Evolutionary conservation across 2,329 filamentous ascomycete genomes (phyloP).

Genomic region (Colletotrichum musicola): DNA sequence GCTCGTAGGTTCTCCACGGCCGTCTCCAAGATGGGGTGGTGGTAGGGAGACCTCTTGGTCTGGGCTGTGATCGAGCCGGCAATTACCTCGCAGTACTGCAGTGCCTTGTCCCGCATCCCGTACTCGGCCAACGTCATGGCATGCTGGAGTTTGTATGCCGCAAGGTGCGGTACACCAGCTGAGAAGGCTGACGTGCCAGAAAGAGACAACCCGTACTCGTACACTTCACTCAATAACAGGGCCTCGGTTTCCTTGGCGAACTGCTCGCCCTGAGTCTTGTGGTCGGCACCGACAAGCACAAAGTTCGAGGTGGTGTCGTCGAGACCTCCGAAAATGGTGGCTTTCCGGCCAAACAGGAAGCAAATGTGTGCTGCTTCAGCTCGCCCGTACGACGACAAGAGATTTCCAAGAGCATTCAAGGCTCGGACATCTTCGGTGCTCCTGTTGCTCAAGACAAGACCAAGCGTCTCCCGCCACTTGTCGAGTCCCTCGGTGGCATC

Average conservation of each 20-base stretch:
- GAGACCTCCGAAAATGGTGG: slow-evolving; percentile 81
- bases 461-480: slow-evolving; percentile 92
- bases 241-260: slow-evolving; percentile 86
- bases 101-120: slow-evolving; percentile 84
- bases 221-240: slow-evolving; percentile 94
- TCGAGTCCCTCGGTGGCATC: slow-evolving; percentile 88
- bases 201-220: slow-evolving; percentile 88
- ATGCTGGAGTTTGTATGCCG: slow-evolving; percentile 92
- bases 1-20: slow-evolving; percentile 86
- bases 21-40: slow-evolving; percentile 79
- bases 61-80: slow-evolving; percentile 80
- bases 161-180: slow-evolving; percentile 80
- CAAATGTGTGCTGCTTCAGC: slow-evolving; percentile 95
- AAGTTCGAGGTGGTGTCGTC: slow-evolving; percentile 86
- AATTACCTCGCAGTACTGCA: slow-evolving; percentile 93
- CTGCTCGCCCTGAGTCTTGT: slow-evolving; percentile 76
- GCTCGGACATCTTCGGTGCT: slow-evolving; percentile 83
- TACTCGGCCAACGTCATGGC: slow-evolving; percentile 86
- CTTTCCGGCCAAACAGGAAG: slow-evolving; percentile 84
- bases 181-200: slow-evolving; percentile 64
- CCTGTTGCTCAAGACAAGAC: slow-evolving; percentile 88
- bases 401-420: slow-evolving; percentile 81
- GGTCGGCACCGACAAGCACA: slow-evolving; percentile 87
- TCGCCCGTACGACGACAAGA: slow-evolving; percentile 87
- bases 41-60: slow-evolving; percentile 88